Conservation (phyloP, 1,284 basidiomycete genomes). For the Lentinula novae-zelandiae region DNA sequence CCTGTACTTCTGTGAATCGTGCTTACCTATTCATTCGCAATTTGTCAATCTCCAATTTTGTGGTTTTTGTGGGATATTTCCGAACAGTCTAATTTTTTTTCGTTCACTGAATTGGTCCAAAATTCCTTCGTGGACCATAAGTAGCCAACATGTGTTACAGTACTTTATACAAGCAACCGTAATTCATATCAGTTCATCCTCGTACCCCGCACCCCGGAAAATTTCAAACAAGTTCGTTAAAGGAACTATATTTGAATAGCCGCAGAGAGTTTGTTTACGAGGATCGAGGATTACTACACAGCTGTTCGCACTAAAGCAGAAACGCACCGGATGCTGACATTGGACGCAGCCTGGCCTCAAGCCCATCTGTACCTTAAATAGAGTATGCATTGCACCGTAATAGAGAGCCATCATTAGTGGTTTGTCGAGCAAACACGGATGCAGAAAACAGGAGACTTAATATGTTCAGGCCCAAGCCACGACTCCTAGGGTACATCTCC, state of each 20-base stretch:
- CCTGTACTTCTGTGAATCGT: neutral
- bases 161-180: too few relatives aligned
- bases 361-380: neutral
- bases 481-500: neutral
- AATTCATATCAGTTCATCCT: too few relatives aligned
- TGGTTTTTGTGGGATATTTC: too few relatives aligned
- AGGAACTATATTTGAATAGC: neutral
- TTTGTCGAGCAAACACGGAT: slow-evolving; percentile 1
- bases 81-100: too few relatives aligned
- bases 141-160: too few relatives aligned
- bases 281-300: neutral
- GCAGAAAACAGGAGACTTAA: slow-evolving; percentile 3
- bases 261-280: neutral
- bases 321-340: neutral
- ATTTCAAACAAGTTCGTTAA: neutral
- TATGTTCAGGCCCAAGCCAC: neutral
- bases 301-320: neutral
- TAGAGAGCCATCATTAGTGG: slow-evolving; percentile 3
- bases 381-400: neutral
- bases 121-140: too few relatives aligned
- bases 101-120: too few relatives aligned
- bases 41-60: neutral
- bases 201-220: neutral
- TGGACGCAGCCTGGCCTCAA: neutral
- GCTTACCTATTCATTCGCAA: neutral